These are phyloP conservation scores for Aspergillus texensis DNA, from an alignment of 2,329 filamentous ascomycete genomes.

Conservation along the genomic window DNA sequence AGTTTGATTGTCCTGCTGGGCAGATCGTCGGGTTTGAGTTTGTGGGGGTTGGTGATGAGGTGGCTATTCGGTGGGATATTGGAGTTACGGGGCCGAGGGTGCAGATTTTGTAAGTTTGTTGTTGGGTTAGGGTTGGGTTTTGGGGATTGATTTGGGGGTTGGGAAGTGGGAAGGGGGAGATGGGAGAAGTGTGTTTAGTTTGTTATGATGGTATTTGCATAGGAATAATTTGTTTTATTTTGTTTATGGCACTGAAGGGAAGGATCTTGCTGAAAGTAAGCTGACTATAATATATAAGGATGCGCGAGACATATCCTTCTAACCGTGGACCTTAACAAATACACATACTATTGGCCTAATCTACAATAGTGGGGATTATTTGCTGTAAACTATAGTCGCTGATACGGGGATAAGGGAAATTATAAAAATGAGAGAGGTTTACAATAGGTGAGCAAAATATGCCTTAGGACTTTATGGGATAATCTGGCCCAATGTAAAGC, in stretches of 20 bases:
- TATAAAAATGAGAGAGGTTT: no score
- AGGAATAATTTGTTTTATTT: neutral
- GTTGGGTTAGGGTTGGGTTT: neutral
- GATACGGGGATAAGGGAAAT: no score
- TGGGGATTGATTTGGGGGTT: neutral
- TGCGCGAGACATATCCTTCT: no score
- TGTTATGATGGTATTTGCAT: neutral
- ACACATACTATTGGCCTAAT: no score
- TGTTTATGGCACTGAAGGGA: neutral
- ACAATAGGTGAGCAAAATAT: no score
- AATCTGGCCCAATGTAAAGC: no score
- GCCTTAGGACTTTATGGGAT: no score
- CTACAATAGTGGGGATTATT: no score
- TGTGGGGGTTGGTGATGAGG: slow-evolving; percentile 28
- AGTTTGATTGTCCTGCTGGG: slow-evolving; percentile 26
- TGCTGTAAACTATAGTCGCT: no score
- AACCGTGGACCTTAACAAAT: no score
- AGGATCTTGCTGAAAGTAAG: neutral
- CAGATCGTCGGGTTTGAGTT: slow-evolving; percentile 28
- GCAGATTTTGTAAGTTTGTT: slow-evolving; percentile 13
- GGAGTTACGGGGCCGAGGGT: slow-evolving; percentile 27
- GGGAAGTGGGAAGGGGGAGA: neutral
- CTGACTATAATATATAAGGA: neutral
- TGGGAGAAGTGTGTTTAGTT: neutral
- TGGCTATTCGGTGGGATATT: slow-evolving; percentile 27